Percentiles rank a stretch among this genome's conserved stretches.
phyloP scores from a whole-genome alignment of 2,329 filamentous ascomycete species.

The Claviceps lovelessii region DNA sequence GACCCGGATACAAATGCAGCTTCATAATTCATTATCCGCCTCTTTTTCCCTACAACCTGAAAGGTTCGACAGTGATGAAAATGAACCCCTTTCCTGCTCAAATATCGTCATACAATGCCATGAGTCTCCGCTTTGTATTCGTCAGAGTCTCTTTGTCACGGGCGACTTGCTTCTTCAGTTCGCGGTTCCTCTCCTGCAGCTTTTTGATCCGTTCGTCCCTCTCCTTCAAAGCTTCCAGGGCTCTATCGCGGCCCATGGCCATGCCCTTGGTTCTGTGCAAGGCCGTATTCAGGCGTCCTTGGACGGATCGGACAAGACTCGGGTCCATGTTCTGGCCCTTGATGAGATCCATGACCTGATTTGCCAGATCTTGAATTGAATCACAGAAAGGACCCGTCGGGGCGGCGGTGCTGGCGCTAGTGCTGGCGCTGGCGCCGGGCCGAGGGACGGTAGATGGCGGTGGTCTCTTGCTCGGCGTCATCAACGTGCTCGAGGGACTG shows the following conservation, averaged over 20 bases:
- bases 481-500: background rate
- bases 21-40: too few species aligned
- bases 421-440: too few species aligned
- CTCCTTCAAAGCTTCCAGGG: slow-evolving; percentile 44
- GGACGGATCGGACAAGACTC: slow-evolving; percentile 23
- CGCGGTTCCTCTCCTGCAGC: slow-evolving; percentile 23
- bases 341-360: slow-evolving; percentile 37
- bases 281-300: slow-evolving; percentile 36
- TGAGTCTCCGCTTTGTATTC: slow-evolving; percentile 23
- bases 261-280: slow-evolving; percentile 46
- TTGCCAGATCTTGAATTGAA: slow-evolving; percentile 22
- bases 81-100: slow-evolving; percentile 9
- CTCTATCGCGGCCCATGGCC: slow-evolving; percentile 49
- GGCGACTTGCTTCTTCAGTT: slow-evolving; percentile 24
- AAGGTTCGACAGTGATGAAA: background rate
- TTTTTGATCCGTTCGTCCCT: slow-evolving; percentile 37
- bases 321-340: slow-evolving; percentile 26
- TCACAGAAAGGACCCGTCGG: slow-evolving; percentile 9
- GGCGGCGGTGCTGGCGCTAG: background rate
- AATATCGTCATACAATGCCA: slow-evolving; percentile 24
- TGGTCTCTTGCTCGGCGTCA: slow-evolving; percentile 1
- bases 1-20: too few species aligned
- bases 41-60: too few species aligned
- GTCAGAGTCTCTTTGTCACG: slow-evolving; percentile 20
- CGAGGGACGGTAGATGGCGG: background rate